Evolutionary conservation across 2,329 filamentous ascomycete genomes (phyloP), one percentile per base, ranked within the genome.

Genomic region (Ceratocystis ficicola): DNA sequence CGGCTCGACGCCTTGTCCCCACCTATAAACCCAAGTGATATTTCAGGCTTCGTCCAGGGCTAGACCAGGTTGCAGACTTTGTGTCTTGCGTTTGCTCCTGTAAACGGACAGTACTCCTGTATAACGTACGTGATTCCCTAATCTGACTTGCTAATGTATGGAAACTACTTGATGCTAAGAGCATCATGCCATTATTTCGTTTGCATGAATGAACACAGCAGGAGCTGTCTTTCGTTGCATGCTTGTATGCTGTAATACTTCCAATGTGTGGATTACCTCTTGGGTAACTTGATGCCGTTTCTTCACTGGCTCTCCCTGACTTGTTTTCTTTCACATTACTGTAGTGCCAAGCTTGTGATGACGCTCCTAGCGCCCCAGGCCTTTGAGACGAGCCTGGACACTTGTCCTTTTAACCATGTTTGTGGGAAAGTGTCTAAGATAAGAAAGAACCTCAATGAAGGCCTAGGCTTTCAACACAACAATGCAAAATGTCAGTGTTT

Each of bases 181-280:
- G 55, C 7, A 59, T 59, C 55, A 36, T 59, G 55, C 55, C 55
- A 59, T 25, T 41, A 59, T 59, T 59, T 59, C 55, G 55, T n/a
- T 59, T 59, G 55, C 55, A 7, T 5, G 17, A 17, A n/a, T n/a
- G 30, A 17, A n/a, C 55, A 59, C 55, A 59, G 30, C 55, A n/a
- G 55, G 44, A 44, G 3, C 76, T 62, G 15, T 22, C 36, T 69
- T 28, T 66, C 69, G 32, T 59, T 63, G 20, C 22, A 7, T 32
- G 60, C 46, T 60, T 69, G 55, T n/a, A 36, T 8, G 28, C 32
- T 59, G 55, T 36, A 22, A 17, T 59, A 32, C 12, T 59, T 10
- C 28, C 7, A 5, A 20, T 59, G 55, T 59, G 55, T 5, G 55
- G 28, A 30, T 32, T 20, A 36, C 17, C 25, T 59, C 28, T 36